A percentile compares a stretch with the other conserved stretches of the same genome.
These are phyloP conservation scores for Neodidymelliopsis sp. DNA, from an alignment of 2,329 filamentous ascomycete genomes.

Conservation along the genomic window DNA sequence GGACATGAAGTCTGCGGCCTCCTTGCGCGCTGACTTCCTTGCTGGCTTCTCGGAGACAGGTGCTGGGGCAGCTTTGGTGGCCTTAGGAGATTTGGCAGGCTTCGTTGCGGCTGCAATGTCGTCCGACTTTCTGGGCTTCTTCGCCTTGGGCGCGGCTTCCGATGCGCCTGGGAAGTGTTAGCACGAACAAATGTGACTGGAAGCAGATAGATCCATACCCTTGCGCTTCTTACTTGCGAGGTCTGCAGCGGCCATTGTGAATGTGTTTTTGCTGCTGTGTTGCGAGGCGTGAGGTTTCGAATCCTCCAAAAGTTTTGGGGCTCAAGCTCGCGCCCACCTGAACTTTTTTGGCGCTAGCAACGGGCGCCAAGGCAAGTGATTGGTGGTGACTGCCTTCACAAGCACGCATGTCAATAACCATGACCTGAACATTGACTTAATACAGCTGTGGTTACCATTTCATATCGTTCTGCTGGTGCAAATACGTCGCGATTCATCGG, in stretches of 20 bases:
- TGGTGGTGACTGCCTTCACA: conserved; percentile 10
- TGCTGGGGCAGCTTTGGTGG: conserved; percentile 31
- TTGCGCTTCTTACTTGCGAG: conserved; percentile 65
- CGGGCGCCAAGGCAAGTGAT: conserved; percentile 24
- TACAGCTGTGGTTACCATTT: no score
- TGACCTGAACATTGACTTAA: background rate
- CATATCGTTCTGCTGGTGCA: no score
- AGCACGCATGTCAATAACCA: background rate
- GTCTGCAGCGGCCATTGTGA: conserved; percentile 61
- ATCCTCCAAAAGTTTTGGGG: conserved; percentile 41
- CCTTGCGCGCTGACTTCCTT: conserved; percentile 44
- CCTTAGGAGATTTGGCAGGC: conserved; percentile 29
- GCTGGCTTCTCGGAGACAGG: conserved; percentile 29
- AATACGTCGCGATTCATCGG: no score
- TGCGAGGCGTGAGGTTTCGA: conserved; percentile 11
- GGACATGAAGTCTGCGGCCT: conserved; percentile 46
- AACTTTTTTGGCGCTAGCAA: conserved; percentile 44
- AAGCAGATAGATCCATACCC: conserved; percentile 44
- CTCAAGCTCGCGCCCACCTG: conserved; percentile 36
- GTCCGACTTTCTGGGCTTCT: conserved; percentile 50
- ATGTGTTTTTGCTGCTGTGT: conserved; percentile 19
- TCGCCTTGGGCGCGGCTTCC: conserved; percentile 46
- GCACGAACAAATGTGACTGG: conserved; percentile 14
- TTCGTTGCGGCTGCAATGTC: conserved; percentile 30
- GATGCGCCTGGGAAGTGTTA: conserved; percentile 39